Percentiles rank a stretch among this genome's conserved stretches.
These are phyloP conservation scores for Larix kaempferi DNA, from an alignment of 75 land plant species.

Conservation along the genomic window DNA sequence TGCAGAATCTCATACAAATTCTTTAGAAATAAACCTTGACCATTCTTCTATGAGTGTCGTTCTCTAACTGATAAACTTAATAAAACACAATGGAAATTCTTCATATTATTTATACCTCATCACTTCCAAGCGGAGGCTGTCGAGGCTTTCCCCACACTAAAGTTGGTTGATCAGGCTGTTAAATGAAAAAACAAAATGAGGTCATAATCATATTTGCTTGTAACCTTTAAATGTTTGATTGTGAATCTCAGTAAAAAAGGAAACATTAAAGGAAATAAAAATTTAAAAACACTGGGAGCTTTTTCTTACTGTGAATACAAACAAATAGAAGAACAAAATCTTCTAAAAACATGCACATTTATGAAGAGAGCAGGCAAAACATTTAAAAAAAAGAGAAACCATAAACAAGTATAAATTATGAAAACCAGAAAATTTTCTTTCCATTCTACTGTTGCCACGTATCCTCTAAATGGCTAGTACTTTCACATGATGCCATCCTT, in stretches of 20 bases:
- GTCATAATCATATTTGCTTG: neutral
- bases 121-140: constrained; percentile 61
- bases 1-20: neutral
- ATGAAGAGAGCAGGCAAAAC: neutral
- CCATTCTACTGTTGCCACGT: neutral
- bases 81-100: neutral
- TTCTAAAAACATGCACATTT: neutral
- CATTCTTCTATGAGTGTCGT: neutral
- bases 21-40: neutral
- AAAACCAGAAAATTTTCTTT: neutral
- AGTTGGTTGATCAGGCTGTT: constrained; percentile 66
- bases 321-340: neutral
- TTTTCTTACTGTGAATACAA: neutral
- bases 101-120: constrained; percentile 57
- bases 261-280: neutral
- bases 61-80: neutral
- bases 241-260: neutral
- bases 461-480: neutral
- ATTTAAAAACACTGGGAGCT: neutral
- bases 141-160: constrained; percentile 90
- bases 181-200: neutral
- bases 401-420: neutral
- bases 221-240: neutral
- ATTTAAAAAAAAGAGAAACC: neutral
- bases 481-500: neutral